Base-by-base conservation (phyloP, 2,329 filamentous ascomycete genomes). In the Aureobasidium sp. region DNA sequence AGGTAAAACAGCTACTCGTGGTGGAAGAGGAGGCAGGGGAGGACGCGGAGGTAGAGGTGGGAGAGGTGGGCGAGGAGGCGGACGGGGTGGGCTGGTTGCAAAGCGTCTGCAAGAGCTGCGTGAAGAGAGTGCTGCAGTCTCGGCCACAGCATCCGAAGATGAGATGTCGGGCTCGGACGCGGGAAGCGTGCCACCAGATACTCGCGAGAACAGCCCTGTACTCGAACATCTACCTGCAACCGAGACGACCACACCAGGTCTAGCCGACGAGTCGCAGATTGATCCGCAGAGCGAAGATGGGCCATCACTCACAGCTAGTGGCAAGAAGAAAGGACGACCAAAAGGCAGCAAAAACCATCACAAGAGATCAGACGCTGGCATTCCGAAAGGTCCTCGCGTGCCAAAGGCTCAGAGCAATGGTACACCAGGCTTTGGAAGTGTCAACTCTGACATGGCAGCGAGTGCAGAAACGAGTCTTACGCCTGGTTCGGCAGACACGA, bases 281-380 rank as follows among this genome's bases (percentile, higher is more conserved):
- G 53, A 63, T 9, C 42, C 45, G 3, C 60, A 61, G 34, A 61
- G 55, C 14, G 60, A 62, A n/a, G 51, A 49, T 14, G 58, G 62
- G 3, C 52, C 53, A 14, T 41, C 62, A 7, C 34, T 58, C 7
- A 58, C 62, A 14, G 55, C 48, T 6, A 60, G 55, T 20, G 60
- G 47, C 25, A 63, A 64, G 37, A 69, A 70, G 39, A 74, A 74
- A 64, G 74, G 74, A 31, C 65, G 73, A 31, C 73, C 73, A 34
- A 76, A 77, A 3, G 78, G 78, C 0, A 79, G 77, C 64, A 80
- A 79, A 68, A 80, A 80, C 49, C 67, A 74, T 31, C 73, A 74
- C 29, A 72, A 76, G 62, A 71, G 79, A 22, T 77, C 75, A 56
- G 79, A 80, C 64, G 78, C 75, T 36, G 78, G 78, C 2, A 73